A percentile compares a stretch with the other conserved stretches of the same genome.
These are phyloP conservation scores for Pachysandra terminalis DNA, from an alignment of 164 flowering plant genomes.

Conservation along the genomic window DNA sequence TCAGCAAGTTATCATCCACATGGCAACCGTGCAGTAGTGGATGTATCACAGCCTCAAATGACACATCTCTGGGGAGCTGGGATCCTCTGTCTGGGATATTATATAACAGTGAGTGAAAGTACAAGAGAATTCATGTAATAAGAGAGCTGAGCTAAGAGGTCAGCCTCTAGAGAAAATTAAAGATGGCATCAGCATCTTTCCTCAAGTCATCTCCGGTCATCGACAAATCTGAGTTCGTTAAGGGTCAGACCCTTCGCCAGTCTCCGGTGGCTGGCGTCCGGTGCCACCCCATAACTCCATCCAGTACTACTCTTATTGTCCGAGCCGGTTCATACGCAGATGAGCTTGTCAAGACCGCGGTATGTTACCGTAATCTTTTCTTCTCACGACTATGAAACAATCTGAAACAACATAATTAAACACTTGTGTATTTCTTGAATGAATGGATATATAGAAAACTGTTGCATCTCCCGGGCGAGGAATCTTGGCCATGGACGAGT, in stretches of 20 bases:
- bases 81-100: conserved; percentile 23
- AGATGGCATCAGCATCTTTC: conserved; percentile 34
- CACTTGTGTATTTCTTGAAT: not conserved
- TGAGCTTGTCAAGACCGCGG: conserved; percentile 47
- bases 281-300: conserved; percentile 14
- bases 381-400: not conserved
- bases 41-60: conserved; percentile 30
- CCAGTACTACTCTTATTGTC: conserved; percentile 26
- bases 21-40: conserved; percentile 14
- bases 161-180: not conserved
- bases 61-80: conserved; percentile 14
- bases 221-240: conserved; percentile 28
- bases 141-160: conserved; percentile 2
- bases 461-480: conserved; percentile 33
- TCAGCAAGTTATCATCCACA: conserved; percentile 17
- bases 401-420: not conserved
- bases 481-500: conserved; percentile 38
- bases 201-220: conserved; percentile 30
- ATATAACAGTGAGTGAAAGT: not conserved
- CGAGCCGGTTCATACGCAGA: conserved; percentile 33
- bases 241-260: conserved; percentile 29
- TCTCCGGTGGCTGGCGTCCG: conserved; percentile 12
- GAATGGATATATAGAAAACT: conserved; percentile 24
- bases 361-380: no score
- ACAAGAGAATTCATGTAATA: not conserved